Percentiles rank a stretch among this genome's conserved stretches.
These are phyloP conservation scores for Scalesia atractyloides DNA, from an alignment of 129 eudicot species.

Conservation along the genomic window DNA sequence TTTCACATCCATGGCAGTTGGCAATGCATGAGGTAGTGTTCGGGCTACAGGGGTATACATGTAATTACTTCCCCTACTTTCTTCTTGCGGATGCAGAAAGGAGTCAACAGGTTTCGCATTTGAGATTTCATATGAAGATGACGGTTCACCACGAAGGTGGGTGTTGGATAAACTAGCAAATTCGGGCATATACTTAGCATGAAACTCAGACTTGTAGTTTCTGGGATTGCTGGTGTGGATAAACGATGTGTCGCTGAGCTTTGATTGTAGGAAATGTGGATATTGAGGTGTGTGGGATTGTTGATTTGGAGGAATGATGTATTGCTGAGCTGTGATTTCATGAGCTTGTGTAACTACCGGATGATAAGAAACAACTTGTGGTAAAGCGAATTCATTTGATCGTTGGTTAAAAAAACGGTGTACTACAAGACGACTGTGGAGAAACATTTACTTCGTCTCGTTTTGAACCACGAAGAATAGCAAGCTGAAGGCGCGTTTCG, in stretches of 20 bases:
- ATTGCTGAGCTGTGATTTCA: conserved; percentile 10
- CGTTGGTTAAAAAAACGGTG: conserved; percentile 4
- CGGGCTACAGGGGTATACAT: conserved; percentile 18
- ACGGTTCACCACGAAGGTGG: background rate
- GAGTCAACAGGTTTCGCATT: conserved; percentile 12
- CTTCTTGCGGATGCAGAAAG: conserved; percentile 15
- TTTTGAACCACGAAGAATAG: conserved; percentile 30
- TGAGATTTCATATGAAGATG: conserved; percentile 23
- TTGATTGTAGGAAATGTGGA: conserved; percentile 29
- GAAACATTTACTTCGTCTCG: conserved; percentile 3
- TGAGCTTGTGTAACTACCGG: conserved; percentile 22
- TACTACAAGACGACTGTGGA: conserved; percentile 17
- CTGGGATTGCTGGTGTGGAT: conserved; percentile 15
- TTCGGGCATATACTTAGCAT: conserved; percentile 37
- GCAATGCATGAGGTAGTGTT: conserved; percentile 35
- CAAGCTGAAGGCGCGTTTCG: conserved; percentile 32
- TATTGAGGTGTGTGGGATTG: conserved; percentile 16
- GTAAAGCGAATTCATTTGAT: background rate
- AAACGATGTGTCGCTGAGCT: background rate
- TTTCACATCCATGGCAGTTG: conserved; percentile 27
- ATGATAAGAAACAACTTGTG: conserved; percentile 24
- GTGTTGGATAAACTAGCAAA: conserved; percentile 19
- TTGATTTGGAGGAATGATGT: conserved; percentile 9
- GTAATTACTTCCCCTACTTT: conserved; percentile 16
- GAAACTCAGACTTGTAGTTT: conserved; percentile 37